phyloP scores from a whole-genome alignment of 2,329 filamentous ascomycete species.

The Pseudogymnoascus sp. region DNA sequence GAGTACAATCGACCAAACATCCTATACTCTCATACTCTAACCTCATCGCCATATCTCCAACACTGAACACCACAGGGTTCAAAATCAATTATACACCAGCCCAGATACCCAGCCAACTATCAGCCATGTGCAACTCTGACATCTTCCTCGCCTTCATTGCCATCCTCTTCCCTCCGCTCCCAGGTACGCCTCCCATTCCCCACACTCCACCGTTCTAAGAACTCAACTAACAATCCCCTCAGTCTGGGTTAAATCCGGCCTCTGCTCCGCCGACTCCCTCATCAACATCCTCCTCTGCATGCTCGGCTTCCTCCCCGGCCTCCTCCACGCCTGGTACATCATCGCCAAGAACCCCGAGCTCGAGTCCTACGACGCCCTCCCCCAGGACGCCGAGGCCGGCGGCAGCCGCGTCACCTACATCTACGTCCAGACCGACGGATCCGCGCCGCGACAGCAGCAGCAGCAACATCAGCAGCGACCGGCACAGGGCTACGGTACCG shows the following conservation, averaged over 20 bases:
- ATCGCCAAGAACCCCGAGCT: conserved; percentile 81
- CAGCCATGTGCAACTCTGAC: conserved; percentile 50
- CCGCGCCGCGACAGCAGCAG: conserved; percentile 21
- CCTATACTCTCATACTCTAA: neutral
- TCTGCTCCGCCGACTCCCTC: conserved; percentile 85
- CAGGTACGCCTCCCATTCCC: conserved; percentile 41
- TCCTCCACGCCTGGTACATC: conserved; percentile 97
- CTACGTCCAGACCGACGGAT: conserved; percentile 47
- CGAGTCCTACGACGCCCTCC: conserved; percentile 59
- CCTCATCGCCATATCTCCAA: neutral
- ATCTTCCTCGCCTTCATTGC: conserved; percentile 58
- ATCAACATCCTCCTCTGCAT: conserved; percentile 90
- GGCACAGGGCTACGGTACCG: conserved; percentile 24
- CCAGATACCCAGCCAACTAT: neutral
- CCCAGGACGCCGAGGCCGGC: conserved; percentile 46
- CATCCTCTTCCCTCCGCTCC: conserved; percentile 56
- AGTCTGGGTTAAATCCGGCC: conserved; percentile 95
- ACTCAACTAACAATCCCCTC: conserved; percentile 20
- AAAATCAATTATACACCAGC: neutral
- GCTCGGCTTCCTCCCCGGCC: conserved; percentile 73
- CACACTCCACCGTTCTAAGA: neutral
- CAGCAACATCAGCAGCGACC: conserved; percentile 20
- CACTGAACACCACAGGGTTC: neutral
- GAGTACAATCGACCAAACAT: conserved; percentile 3
- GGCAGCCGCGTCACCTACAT: conserved; percentile 61